Percentiles rank a stretch among this genome's conserved stretches.
Evolutionary conservation across 495 filamentous ascomycete species (phyloP).

Genomic region (Penicillium verhagenii): DNA sequence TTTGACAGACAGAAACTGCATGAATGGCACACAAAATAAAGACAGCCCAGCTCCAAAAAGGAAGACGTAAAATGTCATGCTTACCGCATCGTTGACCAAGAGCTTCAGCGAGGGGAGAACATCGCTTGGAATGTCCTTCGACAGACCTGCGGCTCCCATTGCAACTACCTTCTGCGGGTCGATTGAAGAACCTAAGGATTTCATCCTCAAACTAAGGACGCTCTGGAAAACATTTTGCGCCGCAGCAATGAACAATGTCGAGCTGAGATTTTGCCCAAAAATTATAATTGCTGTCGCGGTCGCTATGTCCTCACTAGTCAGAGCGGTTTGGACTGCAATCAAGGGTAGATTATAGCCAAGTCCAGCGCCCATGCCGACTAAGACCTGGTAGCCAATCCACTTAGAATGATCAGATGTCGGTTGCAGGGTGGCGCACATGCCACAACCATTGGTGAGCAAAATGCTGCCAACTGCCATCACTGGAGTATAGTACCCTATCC

Average conservation of each 20-base stretch:
- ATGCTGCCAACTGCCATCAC: constrained; percentile 63
- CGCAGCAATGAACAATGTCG: constrained; percentile 71
- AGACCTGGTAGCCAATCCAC: constrained; percentile 80
- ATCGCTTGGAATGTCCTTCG: too few species aligned
- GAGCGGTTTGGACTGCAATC: constrained; percentile 68
- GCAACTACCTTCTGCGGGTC: too few species aligned
- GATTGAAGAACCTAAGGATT: constrained; percentile 61
- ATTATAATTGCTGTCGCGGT: constrained; percentile 65
- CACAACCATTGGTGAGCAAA: constrained; percentile 64
- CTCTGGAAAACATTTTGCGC: constrained; percentile 78
- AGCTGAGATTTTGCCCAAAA: constrained; percentile 71
- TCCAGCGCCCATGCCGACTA: constrained; percentile 70
- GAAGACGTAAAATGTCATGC: constrained; percentile 66
- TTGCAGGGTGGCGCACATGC: constrained; percentile 64
- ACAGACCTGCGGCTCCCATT: too few species aligned
- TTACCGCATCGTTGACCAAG: constrained; percentile 61
- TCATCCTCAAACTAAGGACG: too few species aligned
- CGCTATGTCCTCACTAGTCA: constrained; percentile 60
- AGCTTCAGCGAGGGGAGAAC: constrained; percentile 53
- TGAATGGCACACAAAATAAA: too few species aligned
- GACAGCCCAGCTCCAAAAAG: too few species aligned
- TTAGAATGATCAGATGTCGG: constrained; percentile 47
- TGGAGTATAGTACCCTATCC: constrained; percentile 73
- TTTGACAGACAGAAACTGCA: too few species aligned
- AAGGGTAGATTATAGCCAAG: constrained; percentile 65